phyloP scores from a whole-genome alignment of 345 rosid species.

The Lepidium didymum region DNA sequence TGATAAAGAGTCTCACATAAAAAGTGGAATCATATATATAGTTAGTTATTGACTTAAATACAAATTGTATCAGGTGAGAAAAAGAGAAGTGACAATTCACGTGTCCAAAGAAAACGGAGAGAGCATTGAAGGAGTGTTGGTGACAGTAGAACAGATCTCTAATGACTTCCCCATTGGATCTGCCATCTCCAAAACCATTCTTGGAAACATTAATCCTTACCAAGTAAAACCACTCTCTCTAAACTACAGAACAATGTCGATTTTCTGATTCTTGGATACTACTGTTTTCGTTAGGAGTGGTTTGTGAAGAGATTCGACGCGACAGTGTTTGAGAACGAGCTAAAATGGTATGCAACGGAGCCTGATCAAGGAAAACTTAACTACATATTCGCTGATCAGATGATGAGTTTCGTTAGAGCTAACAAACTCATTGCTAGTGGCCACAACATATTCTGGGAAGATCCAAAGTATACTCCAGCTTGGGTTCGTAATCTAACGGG shows the following conservation, averaged over 20 bases:
- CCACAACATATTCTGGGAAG: slow-evolving; percentile 93
- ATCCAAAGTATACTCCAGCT: slow-evolving; percentile 56
- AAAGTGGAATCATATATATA: too few relatives aligned
- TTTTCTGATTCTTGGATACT: neutral
- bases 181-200: slow-evolving; percentile 65
- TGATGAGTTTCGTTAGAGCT: slow-evolving; percentile 54
- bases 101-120: slow-evolving; percentile 51
- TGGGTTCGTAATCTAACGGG: slow-evolving; percentile 56
- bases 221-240: slow-evolving; percentile 36
- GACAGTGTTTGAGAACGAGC: slow-evolving; percentile 83
- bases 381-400: slow-evolving; percentile 55
- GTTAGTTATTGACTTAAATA: too few relatives aligned
- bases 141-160: slow-evolving; percentile 49
- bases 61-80: slow-evolving; percentile 37
- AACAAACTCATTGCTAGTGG: slow-evolving; percentile 62
- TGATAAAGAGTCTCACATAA: too few relatives aligned
- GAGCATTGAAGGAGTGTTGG: slow-evolving; percentile 44
- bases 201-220: slow-evolving; percentile 59
- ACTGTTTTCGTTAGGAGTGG: slow-evolving; percentile 45
- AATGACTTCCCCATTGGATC: slow-evolving; percentile 84
- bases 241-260: neutral
- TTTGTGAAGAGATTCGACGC: slow-evolving; percentile 74
- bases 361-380: slow-evolving; percentile 53
- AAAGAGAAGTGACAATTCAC: slow-evolving; percentile 61
- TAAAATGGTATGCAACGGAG: slow-evolving; percentile 92